phyloP scores from a whole-genome alignment of 2,329 filamentous ascomycete genomes.

The Paramyrothecium sp. region DNA sequence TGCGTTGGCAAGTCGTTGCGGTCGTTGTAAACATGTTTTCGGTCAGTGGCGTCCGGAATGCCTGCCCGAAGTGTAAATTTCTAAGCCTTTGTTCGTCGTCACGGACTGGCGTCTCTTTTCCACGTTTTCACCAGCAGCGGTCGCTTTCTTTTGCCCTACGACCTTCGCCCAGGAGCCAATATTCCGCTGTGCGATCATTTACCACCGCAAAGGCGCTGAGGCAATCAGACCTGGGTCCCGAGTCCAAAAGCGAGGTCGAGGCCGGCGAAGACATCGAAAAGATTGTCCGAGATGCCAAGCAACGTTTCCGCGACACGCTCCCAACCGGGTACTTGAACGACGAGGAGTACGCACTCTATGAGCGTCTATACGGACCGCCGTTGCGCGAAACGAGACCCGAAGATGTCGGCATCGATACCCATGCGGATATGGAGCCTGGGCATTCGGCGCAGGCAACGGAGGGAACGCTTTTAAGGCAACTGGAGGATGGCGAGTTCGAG shows the following conservation, averaged over 20 bases:
- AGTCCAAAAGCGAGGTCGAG: neutral
- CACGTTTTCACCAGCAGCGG: slow-evolving; percentile 9
- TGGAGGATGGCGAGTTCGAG: slow-evolving; percentile 57
- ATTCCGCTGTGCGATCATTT: neutral
- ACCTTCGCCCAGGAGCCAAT: neutral
- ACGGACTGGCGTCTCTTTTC: neutral
- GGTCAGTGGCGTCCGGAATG: slow-evolving; percentile 29
- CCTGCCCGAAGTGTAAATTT: slow-evolving; percentile 25
- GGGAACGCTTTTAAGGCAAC: slow-evolving; percentile 51
- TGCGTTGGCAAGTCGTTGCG: neutral
- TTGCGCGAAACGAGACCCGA: slow-evolving; percentile 59
- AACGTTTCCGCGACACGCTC: slow-evolving; percentile 73
- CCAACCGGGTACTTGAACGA: slow-evolving; percentile 68
- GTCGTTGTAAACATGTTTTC: slow-evolving; percentile 28
- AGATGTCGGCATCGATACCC: slow-evolving; percentile 51
- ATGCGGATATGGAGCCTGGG: slow-evolving; percentile 31
- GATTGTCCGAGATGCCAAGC: slow-evolving; percentile 68
- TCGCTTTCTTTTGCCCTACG: neutral
- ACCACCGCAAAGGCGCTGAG: neutral
- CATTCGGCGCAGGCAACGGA: slow-evolving; percentile 24
- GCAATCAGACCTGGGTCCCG: neutral
- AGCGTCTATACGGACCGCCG: slow-evolving; percentile 77
- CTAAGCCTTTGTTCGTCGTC: slow-evolving; percentile 9
- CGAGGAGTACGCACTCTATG: slow-evolving; percentile 74
- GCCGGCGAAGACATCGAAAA: slow-evolving; percentile 48